These are phyloP conservation scores for Colletotrichum musae DNA, from an alignment of 2,329 filamentous ascomycete species.

Conservation along the genomic window DNA sequence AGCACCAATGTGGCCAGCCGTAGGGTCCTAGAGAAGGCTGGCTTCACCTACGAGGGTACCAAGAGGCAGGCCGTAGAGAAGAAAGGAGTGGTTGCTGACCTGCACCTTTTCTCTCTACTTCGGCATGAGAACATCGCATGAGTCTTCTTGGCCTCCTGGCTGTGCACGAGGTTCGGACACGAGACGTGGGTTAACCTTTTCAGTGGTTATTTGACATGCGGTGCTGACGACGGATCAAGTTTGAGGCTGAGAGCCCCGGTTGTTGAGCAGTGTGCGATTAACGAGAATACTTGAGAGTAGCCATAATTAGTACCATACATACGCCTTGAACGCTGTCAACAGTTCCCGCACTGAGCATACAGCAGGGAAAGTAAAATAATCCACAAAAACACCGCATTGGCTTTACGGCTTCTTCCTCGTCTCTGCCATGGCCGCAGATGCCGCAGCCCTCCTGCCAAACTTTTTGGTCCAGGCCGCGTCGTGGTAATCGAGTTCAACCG, in stretches of 20 bases:
- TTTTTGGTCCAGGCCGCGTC: constrained; percentile 65
- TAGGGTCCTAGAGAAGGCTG: constrained; percentile 58
- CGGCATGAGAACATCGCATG: constrained; percentile 49
- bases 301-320: too few relatives aligned
- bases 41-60: constrained; percentile 61
- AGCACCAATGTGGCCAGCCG: constrained; percentile 58
- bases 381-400: not conserved
- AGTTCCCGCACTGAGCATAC: not conserved
- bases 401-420: constrained; percentile 11
- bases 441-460: constrained; percentile 52
- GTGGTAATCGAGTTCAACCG: constrained; percentile 61
- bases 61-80: constrained; percentile 59
- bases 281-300: too few relatives aligned
- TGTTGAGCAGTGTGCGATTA: too few relatives aligned
- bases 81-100: constrained; percentile 55
- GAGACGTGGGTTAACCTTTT: too few relatives aligned
- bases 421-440: constrained; percentile 10
- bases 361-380: not conserved
- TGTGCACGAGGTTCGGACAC: too few relatives aligned
- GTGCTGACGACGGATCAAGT: too few relatives aligned
- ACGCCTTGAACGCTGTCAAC: too few relatives aligned
- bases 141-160: not conserved
- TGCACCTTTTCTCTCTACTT: constrained; percentile 55
- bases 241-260: too few relatives aligned
- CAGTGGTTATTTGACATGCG: too few relatives aligned